Evolutionary conservation across 2,329 filamentous ascomycete species (phyloP), one percentile per base, ranked within the genome.

Genomic region (Sporothrix humicola): DNA sequence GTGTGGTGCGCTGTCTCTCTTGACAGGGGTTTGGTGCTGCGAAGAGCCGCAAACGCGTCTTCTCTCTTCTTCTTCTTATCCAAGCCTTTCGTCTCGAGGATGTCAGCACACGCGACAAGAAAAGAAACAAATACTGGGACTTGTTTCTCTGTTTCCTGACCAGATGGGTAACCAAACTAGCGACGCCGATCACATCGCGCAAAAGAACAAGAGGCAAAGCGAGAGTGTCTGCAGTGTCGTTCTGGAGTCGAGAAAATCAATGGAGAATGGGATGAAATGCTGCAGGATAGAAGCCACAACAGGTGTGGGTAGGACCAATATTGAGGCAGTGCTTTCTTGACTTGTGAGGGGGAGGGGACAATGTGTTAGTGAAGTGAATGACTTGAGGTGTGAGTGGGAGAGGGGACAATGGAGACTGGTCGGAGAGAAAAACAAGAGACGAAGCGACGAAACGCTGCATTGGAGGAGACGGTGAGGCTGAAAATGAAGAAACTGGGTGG

Each of bases 381-480:
- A 20, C 20, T 17, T 20, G 46, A 26, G 15, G 52, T 54, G 52
- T 20, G 46, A 26, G 7, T 48, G 37, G 31, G 23, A n/a, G 17
- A 20, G 15, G 8, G 37, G 37, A 46, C 31, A 1, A 37, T 13
- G 52, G 37, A 12, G 23, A 12, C 12, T 37, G 6, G 17, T 3
- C 6, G 31, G 7, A 20, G 37, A 12, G 37, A 63, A 15, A 44
- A 37, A 12, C 37, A 23, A 20, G 52, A 20, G n/a, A 54, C 7
- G 50, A n/a, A n/a, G 20, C 15, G 17, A n/a, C 52, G 31, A 7
- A 23, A 44, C 37, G 59, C n/a, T 65, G 23, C 59, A 23, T 46
- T n/a, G 37, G 42, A 58, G 23, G 63, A 52, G 23, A 68, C 65
- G 72, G 72, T 73, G 72, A 73, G 72, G 72, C 72, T 73, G 72